phyloP scores from a whole-genome alignment of 768 basidiomycete species.

The Rhodotorula graminis region DNA sequence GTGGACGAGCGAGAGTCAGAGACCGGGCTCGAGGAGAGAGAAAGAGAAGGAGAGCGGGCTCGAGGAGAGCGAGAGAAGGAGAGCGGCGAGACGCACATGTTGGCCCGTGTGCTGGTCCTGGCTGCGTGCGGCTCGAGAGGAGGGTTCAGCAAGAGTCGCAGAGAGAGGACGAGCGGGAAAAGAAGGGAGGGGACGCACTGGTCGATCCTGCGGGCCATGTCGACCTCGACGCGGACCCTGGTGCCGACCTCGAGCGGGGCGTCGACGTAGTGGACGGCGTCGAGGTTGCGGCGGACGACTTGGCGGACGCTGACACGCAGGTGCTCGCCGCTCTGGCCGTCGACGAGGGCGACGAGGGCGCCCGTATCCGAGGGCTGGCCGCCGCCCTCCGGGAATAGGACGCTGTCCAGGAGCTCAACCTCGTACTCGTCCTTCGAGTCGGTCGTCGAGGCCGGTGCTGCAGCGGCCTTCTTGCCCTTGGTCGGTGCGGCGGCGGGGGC shows the following conservation, averaged over 20 bases:
- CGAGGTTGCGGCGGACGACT: slow-evolving; percentile 64
- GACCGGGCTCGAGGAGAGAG: too few relatives aligned
- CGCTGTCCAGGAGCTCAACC: slow-evolving; percentile 66
- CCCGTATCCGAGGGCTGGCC: slow-evolving; percentile 77
- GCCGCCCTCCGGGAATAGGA: slow-evolving; percentile 73
- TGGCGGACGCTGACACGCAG: slow-evolving; percentile 59
- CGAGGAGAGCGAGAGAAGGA: too few relatives aligned
- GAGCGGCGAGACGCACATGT: slow-evolving; percentile 51
- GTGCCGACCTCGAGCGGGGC: slow-evolving; percentile 55
- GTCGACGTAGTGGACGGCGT: slow-evolving; percentile 67
- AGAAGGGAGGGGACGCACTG: slow-evolving; percentile 46
- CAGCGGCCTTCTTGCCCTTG: slow-evolving; percentile 35
- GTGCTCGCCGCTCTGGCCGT: slow-evolving; percentile 47
- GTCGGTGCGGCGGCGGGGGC: slow-evolving; percentile 48
- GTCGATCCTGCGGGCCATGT: slow-evolving; percentile 64
- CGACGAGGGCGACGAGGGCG: slow-evolving; percentile 47
- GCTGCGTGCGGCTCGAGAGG: too few relatives aligned
- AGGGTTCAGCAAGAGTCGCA: too few relatives aligned
- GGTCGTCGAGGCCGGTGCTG: too few relatives aligned
- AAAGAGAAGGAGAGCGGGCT: too few relatives aligned
- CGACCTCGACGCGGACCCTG: slow-evolving; percentile 58
- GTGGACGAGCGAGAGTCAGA: not conserved
- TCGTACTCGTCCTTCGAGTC: slow-evolving; percentile 53
- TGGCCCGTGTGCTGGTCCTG: slow-evolving; percentile 83
- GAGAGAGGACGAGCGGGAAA: too few relatives aligned